Base-by-base conservation (phyloP, 2,329 filamentous ascomycete species). In the Phaeosphaeriaceae sp. region DNA sequence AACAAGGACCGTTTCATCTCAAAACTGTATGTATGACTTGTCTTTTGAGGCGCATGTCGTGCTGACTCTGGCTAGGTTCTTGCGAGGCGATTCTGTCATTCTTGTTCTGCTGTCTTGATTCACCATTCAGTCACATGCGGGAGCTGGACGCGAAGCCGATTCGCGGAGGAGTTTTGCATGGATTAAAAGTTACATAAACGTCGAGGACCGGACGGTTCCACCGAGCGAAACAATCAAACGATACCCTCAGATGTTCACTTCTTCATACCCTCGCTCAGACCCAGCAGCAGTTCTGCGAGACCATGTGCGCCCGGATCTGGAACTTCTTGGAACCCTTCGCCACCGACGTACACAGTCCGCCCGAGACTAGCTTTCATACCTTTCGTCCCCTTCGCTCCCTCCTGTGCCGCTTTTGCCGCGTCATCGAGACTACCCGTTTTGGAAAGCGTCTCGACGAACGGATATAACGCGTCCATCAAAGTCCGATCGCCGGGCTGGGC, bases 1-100 rank as follows among this genome's bases (percentile, higher is more conserved):
- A 99, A 99, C 83, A 97, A 98, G 87, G 95, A 99, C 80, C 86
- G 95, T 44, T 97, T 97, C 80, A 95, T 98, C 74, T 96, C 92
- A 85, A 97, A 97, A 84, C 94, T 97, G 93, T 93, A 78, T 68
- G 88, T 86, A n/a, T 5, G 10, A 9, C 33, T 11, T 24, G 13
- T 25, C 2, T 11, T 17, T 11, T 9, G 22, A 44, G 2, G 7
- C 20, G 7, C 42, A 7, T n/a, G 48, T 40, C 25, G 17, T 50
- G 51, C 66, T 74, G 57, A 74, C 53, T 22, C 1, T 44, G 1
- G 21, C 42, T 67, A 93, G 90, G 87, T 96, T 96, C 78, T 80
- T 96, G 65, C 84, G 92, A 77, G 92, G 92, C 60, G 92, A 96
- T 76, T 93, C 90, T 47, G 92, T 96, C 66, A 94, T 96, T 71